Evolutionary conservation across 2,329 filamentous ascomycete genomes (phyloP), one percentile per base, ranked within the genome.

Genomic region (Lecanicillium sp.): DNA sequence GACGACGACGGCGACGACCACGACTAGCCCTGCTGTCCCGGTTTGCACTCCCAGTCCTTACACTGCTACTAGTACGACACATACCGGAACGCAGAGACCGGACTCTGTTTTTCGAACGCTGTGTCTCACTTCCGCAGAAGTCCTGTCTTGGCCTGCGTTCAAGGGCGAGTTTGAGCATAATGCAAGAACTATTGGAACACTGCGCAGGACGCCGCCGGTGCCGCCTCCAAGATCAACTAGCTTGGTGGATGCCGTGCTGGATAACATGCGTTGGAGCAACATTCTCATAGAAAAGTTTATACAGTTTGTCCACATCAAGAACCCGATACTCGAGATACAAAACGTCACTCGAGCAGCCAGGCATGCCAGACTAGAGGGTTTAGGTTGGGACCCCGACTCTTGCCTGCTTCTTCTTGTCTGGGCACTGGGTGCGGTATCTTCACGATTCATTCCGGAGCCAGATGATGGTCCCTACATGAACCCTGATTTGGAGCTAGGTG

Each of bases 281-380:
- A 45, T 48, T 16, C 47, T 64, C 14, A 44, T 65, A 1, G 52
- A 60, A 22, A 59, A 43, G n/a, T 70, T 68, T 37, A 58, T 67
- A 38, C 48, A 50, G 16, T 50, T 60, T 35, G 60, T 64, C 3
- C 63, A 68, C 45, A 58, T 62, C 41, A 62, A 61, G 38, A 69
- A 68, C 38, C 65, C 65, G 0, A 58, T 67, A 4, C 46, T 68
- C 0, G 61, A 67, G 12, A 60, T 64, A 31, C 44, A 51, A 0
- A 48, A 52, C 9, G 54, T 59, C 3, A 52, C 56, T 3, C 50
- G 48, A 8, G 49, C 59, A 29, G 55, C 62, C 5, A 37, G 51
- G 16, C 48, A 52, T 9, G 51, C 54, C 0, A 49, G 54, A 14
- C 42, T 62, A 11, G 52, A 63, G 37, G 62, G 62, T 9, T 51